Evolutionary conservation across 139 green algal genomes (phyloP).

Genomic region (Chlorella ohadii): DNA sequence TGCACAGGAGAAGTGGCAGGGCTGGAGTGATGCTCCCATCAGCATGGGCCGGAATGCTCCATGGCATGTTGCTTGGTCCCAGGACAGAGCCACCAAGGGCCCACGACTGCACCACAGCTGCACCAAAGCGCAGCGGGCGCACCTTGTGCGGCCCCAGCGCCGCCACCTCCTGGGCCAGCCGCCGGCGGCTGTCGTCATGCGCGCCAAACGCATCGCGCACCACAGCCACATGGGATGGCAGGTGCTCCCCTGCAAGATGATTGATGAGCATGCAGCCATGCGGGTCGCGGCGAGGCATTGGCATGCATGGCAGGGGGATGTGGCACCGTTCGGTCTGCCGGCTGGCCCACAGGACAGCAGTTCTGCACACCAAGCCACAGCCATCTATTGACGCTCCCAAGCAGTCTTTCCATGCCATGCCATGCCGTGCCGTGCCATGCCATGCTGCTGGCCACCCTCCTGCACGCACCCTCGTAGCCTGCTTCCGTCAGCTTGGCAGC

Average conservation of each 20-base stretch:
- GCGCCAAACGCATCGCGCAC: slow-evolving; percentile 73
- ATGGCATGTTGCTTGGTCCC: too few relatives aligned
- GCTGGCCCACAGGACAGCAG: too few relatives aligned
- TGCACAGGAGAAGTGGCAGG: too few relatives aligned
- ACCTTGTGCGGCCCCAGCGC: slow-evolving; percentile 49
- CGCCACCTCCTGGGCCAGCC: slow-evolving; percentile 51
- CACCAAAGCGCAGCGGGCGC: background rate
- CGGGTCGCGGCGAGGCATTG: background rate
- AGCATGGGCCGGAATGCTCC: too few relatives aligned
- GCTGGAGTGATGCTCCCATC: too few relatives aligned
- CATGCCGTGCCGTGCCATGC: too few relatives aligned
- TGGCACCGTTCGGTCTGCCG: too few relatives aligned
- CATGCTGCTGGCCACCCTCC: too few relatives aligned
- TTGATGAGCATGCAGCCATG: background rate
- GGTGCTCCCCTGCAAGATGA: background rate
- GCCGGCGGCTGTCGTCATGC: slow-evolving; percentile 51
- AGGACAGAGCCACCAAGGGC: background rate
- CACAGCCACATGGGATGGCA: slow-evolving; percentile 60
- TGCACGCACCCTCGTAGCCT: slow-evolving; percentile 23
- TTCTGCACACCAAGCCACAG: background rate
- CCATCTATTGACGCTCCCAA: too few relatives aligned
- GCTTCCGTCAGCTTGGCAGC: slow-evolving; percentile 38
- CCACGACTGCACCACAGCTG: background rate
- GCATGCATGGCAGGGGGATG: background rate
- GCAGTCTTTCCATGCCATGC: too few relatives aligned